Base-by-base conservation (phyloP, 176 grass and related monocot genomes). In the Eragrostis nindensis region DNA sequence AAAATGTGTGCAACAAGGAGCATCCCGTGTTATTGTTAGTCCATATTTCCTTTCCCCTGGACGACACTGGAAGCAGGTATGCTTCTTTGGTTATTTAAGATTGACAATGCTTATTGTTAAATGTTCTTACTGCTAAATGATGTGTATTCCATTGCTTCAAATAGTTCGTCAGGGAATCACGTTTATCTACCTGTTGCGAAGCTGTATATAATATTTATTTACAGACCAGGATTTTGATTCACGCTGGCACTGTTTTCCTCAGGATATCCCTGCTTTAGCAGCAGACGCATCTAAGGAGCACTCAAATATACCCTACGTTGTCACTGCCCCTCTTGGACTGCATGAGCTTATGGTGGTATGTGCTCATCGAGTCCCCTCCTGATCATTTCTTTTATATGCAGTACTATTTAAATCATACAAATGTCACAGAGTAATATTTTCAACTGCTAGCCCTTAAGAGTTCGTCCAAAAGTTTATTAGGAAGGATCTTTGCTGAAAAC, bases 21-120 rank as follows among this genome's bases (percentile, higher is more conserved):
- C 90, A 26, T 88, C 84, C 14, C 83, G 79, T 8, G 26, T 98
- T 79, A 86, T 98, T 69, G 68, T 93, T 49, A 95, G 88, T 81
- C 96, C 90, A 59, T 98, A 95, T 85, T 98, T 98, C 75, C 96
- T 98, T 76, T 95, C 91, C 19, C 92, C 96, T 75, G 90, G 96
- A 78, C 75, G 92, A 2, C 92, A 98, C 84, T 98, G 96, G 92
- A 89, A 92, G 14, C 77, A 94, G 82, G 94, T 97, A 89, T 80
- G 71, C 52, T 56, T 8, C 12, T 22, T n/a, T 17, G 1, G 19
- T 39, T 40, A 57, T 53, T 42, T 52, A 73, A 41, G 8, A 47
- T 68, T 17, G 12, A 41, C 41, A 30, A 39, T 68, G 21, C 44
- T 73, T 25, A 49, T 40, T 57, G n/a, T 43, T 62, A 65, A 27